phyloP scores from a whole-genome alignment of 2,329 filamentous ascomycete species.

The Penicillium olsonii region DNA sequence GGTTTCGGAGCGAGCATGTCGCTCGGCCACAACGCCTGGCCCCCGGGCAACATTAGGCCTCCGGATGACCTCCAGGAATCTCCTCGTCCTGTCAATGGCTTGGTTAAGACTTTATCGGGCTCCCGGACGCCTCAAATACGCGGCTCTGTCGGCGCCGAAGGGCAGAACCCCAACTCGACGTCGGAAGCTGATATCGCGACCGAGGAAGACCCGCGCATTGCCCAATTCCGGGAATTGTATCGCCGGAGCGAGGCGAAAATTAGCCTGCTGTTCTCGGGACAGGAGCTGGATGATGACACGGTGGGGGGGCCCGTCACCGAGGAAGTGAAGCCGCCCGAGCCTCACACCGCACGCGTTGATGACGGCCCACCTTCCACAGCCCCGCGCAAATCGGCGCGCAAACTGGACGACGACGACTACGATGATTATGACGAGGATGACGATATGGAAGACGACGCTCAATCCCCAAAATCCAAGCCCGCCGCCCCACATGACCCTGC shows the following conservation, averaged over 20 bases:
- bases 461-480: slow-evolving; percentile 55
- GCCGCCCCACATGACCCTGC: slow-evolving; percentile 56
- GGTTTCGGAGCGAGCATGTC: slow-evolving; percentile 61
- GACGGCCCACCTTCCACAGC: slow-evolving; percentile 47
- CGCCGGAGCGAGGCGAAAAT: slow-evolving; percentile 75
- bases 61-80: slow-evolving; percentile 59
- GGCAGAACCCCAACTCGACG: slow-evolving; percentile 50
- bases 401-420: slow-evolving; percentile 77
- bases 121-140: slow-evolving; percentile 47
- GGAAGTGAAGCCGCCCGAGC: slow-evolving; percentile 42
- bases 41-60: slow-evolving; percentile 60
- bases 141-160: slow-evolving; percentile 47
- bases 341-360: slow-evolving; percentile 49
- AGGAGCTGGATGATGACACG: slow-evolving; percentile 31
- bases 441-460: slow-evolving; percentile 50
- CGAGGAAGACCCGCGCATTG: slow-evolving; percentile 69
- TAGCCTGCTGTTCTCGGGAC: slow-evolving; percentile 67
- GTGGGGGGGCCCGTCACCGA: slow-evolving; percentile 41
- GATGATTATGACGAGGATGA: slow-evolving; percentile 67
- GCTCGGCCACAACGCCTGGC: slow-evolving; percentile 69
- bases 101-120: slow-evolving; percentile 44
- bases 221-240: slow-evolving; percentile 76
- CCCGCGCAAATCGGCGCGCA: slow-evolving; percentile 63
- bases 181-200: slow-evolving; percentile 58
- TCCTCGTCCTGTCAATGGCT: slow-evolving; percentile 45